These are phyloP conservation scores for Blastocystis sp. DNA, from an alignment of 352 stramenopile species.

Conservation along the genomic window DNA sequence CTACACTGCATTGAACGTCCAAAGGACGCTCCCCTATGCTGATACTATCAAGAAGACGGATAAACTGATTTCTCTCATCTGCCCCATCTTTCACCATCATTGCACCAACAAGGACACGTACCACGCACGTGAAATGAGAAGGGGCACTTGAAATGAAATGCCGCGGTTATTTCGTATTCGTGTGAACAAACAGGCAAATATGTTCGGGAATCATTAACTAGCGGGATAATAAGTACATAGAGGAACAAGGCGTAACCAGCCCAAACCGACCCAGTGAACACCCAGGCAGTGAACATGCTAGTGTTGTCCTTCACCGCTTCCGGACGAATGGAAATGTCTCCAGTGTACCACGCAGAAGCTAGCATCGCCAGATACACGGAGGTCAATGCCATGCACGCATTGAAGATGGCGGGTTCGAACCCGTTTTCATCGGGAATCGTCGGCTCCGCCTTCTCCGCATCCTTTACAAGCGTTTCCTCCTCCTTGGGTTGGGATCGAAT, in stretches of 20 bases:
- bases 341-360: background rate
- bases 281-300: background rate
- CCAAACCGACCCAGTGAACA: background rate
- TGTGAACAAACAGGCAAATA: background rate
- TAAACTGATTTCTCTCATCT: background rate
- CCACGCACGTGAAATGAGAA: constrained; percentile 1
- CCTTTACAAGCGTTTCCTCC: background rate
- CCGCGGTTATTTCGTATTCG: background rate
- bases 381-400: background rate
- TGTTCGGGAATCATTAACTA: background rate
- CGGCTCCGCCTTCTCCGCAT: background rate
- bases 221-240: background rate
- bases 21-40: background rate
- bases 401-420: background rate
- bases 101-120: no score
- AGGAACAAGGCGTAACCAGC: background rate
- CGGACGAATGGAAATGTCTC: background rate
- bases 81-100: background rate
- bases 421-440: background rate
- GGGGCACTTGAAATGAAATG: background rate
- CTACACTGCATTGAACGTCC: background rate
- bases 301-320: background rate
- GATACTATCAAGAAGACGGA: background rate
- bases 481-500: background rate
- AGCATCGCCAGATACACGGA: background rate